These are phyloP conservation scores for Pestalotiopsis sp. DNA, from an alignment of 2,329 filamentous ascomycete species.

Conservation along the genomic window DNA sequence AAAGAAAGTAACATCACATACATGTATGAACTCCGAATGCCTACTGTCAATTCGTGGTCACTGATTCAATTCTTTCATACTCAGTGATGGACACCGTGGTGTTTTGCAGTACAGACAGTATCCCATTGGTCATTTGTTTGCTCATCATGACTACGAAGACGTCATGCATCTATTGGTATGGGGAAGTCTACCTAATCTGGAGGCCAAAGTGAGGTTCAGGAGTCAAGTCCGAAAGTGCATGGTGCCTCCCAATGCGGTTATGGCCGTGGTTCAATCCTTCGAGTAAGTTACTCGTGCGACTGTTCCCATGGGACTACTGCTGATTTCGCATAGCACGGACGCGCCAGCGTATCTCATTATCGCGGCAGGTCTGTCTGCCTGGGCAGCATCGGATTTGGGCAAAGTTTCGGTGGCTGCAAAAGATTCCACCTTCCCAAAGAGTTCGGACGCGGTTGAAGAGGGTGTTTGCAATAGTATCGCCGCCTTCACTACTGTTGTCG, in stretches of 20 bases:
- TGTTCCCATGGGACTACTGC: background rate
- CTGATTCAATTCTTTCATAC: background rate
- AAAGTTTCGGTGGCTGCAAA: conserved; percentile 19
- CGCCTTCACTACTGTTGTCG: conserved; percentile 22
- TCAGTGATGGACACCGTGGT: background rate
- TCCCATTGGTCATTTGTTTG: background rate
- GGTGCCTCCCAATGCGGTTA: conserved; percentile 19
- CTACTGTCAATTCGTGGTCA: background rate
- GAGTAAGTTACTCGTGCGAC: background rate
- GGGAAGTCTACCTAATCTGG: background rate
- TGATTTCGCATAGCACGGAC: background rate
- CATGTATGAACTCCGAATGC: conserved; percentile 19
- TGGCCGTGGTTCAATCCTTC: background rate
- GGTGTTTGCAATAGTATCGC: conserved; percentile 20
- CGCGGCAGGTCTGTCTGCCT: conserved; percentile 20
- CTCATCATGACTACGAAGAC: background rate
- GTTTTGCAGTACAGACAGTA: background rate
- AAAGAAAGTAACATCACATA: conserved; percentile 24
- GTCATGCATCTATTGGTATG: background rate
- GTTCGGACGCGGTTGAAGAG: conserved; percentile 19
- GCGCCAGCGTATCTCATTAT: conserved; percentile 16
- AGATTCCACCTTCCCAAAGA: conserved; percentile 20
- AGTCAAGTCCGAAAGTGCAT: conserved; percentile 19
- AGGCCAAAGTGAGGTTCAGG: conserved; percentile 18
- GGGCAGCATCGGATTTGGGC: conserved; percentile 20